A percentile compares a stretch with the other conserved stretches of the same genome.
Evolutionary conservation across 805 yeast species (phyloP).

Genomic region (Clavispora carvajalis): DNA sequence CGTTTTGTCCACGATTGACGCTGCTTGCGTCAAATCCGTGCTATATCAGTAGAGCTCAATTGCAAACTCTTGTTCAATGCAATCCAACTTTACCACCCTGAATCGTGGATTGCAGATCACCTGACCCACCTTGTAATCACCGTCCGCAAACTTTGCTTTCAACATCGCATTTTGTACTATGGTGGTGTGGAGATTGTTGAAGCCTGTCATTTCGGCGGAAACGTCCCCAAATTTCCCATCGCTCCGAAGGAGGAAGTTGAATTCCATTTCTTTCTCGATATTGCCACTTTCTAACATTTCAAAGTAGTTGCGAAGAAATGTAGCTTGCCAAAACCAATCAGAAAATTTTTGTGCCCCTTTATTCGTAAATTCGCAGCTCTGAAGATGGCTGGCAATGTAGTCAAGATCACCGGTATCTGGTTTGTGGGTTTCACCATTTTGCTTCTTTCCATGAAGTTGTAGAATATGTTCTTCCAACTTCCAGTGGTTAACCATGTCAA

Average conservation of each 20-base stretch:
- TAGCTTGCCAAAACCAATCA: slow-evolving; percentile 35
- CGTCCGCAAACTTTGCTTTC: slow-evolving; percentile 15
- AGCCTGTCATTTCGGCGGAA: slow-evolving; percentile 22
- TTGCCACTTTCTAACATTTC: slow-evolving; percentile 12
- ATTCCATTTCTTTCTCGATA: slow-evolving; percentile 17
- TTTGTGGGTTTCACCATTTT: neutral
- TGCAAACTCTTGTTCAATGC: slow-evolving; percentile 29
- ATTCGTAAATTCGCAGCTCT: slow-evolving; percentile 38
- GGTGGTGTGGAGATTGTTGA: slow-evolving; percentile 18
- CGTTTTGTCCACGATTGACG: too few relatives aligned
- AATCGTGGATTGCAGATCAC: slow-evolving; percentile 15
- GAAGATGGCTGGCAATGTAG: slow-evolving; percentile 38
- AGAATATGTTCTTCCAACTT: slow-evolving; percentile 36
- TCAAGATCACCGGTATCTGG: slow-evolving; percentile 20
- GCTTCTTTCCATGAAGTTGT: neutral
- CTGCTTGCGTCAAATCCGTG: too few relatives aligned
- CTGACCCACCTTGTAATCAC: slow-evolving; percentile 19
- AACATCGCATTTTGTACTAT: slow-evolving; percentile 19
- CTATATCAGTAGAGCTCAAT: slow-evolving; percentile 9
- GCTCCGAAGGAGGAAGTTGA: slow-evolving; percentile 18
- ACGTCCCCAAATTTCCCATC: slow-evolving; percentile 26
- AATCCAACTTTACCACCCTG: slow-evolving; percentile 25
- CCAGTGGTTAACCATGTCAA: slow-evolving; percentile 59
- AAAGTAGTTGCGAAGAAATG: slow-evolving; percentile 26
- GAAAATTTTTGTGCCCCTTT: slow-evolving; percentile 23